Percentiles rank a stretch among this genome's conserved stretches.
These are phyloP conservation scores for Verbascum thapsus DNA, from an alignment of 257 asterid species.

Conservation along the genomic window DNA sequence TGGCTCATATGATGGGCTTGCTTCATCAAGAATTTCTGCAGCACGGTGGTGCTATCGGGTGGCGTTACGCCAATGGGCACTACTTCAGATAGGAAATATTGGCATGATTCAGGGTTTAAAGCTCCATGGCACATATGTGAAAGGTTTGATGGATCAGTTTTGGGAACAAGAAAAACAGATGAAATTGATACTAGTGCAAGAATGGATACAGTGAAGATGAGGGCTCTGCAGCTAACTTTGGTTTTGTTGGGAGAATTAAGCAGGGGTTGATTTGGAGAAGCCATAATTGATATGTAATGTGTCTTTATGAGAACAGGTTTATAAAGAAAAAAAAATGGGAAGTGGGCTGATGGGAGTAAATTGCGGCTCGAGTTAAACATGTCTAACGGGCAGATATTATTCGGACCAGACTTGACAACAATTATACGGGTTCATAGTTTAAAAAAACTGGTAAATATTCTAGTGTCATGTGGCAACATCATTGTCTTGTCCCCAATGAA, in stretches of 20 bases:
- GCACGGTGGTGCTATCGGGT: neutral
- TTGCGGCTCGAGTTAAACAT: no score
- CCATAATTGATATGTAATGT: constrained; percentile 28
- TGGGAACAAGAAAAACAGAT: constrained; percentile 31
- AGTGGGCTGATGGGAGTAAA: neutral
- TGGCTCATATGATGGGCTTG: constrained; percentile 32
- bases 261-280: constrained; percentile 38
- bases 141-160: constrained; percentile 16
- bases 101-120: constrained; percentile 37
- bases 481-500: no score
- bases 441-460: no score
- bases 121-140: constrained; percentile 36
- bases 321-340: neutral
- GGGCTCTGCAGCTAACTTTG: constrained; percentile 30
- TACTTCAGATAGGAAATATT: constrained; percentile 28
- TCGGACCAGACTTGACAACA: no score
- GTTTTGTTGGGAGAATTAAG: constrained; percentile 27
- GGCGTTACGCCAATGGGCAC: constrained; percentile 9
- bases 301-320: neutral
- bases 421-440: no score
- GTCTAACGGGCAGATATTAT: no score
- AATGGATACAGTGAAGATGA: constrained; percentile 29
- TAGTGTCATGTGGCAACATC: no score
- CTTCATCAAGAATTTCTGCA: constrained; percentile 32
- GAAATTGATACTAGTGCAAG: constrained; percentile 23